Evolutionary conservation across 805 yeast species (phyloP).

Genomic region (Kodamaea kaohsiungensis): DNA sequence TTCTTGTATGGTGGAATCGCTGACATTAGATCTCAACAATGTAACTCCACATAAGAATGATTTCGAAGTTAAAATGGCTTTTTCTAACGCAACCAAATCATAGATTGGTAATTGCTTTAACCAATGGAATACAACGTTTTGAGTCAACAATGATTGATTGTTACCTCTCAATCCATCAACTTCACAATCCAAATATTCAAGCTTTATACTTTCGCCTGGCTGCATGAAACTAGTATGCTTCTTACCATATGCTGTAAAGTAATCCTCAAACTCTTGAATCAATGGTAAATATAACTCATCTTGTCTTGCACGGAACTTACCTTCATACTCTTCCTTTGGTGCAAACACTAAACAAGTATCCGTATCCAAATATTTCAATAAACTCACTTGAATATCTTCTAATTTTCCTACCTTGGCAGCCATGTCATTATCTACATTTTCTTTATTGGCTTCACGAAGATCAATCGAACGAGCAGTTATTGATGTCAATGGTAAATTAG

Average conservation of each 20-base stretch:
- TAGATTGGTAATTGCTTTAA: slow-evolving; percentile 62
- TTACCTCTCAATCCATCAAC: slow-evolving; percentile 80
- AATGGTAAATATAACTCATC: slow-evolving; percentile 75
- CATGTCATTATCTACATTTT: slow-evolving; percentile 41
- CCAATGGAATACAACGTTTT: slow-evolving; percentile 64
- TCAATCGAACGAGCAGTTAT: slow-evolving; percentile 86
- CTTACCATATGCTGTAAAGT: slow-evolving; percentile 46
- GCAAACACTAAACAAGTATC: slow-evolving; percentile 90
- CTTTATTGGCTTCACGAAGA: slow-evolving; percentile 42
- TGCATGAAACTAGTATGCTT: slow-evolving; percentile 26
- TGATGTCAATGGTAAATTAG: slow-evolving; percentile 84
- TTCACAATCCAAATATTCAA: slow-evolving; percentile 77
- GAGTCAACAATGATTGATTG: slow-evolving; percentile 61
- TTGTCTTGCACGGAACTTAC: slow-evolving; percentile 77
- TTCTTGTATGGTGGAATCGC: slow-evolving; percentile 20
- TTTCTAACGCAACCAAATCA: slow-evolving; percentile 87
- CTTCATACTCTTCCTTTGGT: slow-evolving; percentile 79
- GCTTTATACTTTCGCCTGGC: slow-evolving; percentile 30
- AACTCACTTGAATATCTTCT: slow-evolving; percentile 54
- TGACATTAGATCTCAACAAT: slow-evolving; percentile 51
- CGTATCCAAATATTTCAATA: slow-evolving; percentile 87
- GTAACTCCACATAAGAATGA: slow-evolving; percentile 83
- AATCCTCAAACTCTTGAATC: slow-evolving; percentile 63
- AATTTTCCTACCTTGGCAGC: slow-evolving; percentile 63
- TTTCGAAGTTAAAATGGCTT: slow-evolving; percentile 82